Conservation (phyloP, 148 eudicot genomes). For the Diospyros lotus region DNA sequence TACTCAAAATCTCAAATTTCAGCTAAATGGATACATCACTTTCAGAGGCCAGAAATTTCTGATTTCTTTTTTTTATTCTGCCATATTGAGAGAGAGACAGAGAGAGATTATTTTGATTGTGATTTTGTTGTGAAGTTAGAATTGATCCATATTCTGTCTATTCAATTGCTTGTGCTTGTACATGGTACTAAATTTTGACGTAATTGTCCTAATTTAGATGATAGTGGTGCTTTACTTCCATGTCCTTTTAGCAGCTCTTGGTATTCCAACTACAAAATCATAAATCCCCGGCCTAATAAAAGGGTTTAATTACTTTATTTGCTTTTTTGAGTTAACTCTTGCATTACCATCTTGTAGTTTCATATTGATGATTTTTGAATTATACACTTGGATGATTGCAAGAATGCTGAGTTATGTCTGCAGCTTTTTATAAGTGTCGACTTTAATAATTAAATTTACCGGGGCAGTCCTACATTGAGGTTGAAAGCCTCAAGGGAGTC, state of each 20-base stretch:
- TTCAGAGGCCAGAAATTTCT: not conserved
- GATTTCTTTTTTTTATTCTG: too few species aligned
- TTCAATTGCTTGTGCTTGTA: not conserved
- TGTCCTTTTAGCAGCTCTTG: not conserved
- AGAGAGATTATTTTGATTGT: too few species aligned
- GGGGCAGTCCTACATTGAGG: conserved; percentile 41
- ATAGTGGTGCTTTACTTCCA: not conserved
- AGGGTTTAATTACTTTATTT: conserved; percentile 1
- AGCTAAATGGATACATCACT: not conserved
- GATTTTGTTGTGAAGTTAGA: too few species aligned
- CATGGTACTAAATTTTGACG: not conserved
- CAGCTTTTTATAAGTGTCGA: conserved; percentile 8
- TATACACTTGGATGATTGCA: not conserved
- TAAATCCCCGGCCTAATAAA: not conserved
- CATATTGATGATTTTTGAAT: conserved; percentile 13
- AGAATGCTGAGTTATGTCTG: conserved; percentile 3
- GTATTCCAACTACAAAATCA: not conserved
- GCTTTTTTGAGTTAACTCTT: conserved; percentile 8
- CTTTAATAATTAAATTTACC: conserved; percentile 18
- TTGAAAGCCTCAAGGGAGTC: conserved; percentile 49
- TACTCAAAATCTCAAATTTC: conserved; percentile 5
- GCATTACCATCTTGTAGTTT: conserved; percentile 23
- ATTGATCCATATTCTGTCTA: too few species aligned
- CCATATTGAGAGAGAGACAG: too few species aligned
- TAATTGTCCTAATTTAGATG: not conserved